phyloP scores from a whole-genome alignment of 805 yeast species.

The Saccharomycopsis sp. region DNA sequence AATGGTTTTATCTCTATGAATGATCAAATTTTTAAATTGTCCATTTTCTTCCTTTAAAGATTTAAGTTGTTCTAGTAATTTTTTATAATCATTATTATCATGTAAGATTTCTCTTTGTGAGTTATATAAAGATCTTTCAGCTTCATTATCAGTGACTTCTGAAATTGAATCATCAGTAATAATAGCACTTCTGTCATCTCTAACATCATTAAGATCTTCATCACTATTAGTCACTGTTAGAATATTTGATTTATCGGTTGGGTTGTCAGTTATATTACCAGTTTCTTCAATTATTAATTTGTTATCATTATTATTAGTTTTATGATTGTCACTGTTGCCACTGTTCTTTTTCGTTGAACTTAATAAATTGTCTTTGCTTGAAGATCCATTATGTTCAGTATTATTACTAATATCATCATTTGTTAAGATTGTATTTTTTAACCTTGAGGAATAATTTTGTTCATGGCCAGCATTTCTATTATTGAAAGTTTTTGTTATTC shows the following conservation, averaged over 20 bases:
- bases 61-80: background rate
- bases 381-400: too few species aligned
- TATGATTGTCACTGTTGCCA: too few species aligned
- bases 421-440: background rate
- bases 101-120: background rate
- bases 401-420: background rate
- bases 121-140: background rate
- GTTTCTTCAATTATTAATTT: background rate
- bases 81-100: background rate
- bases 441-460: background rate
- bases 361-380: too few species aligned
- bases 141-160: background rate
- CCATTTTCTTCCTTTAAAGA: background rate
- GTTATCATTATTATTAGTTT: background rate
- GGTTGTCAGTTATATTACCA: background rate
- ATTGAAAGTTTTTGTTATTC: background rate
- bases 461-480: background rate
- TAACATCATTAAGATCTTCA: background rate
- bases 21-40: too few species aligned
- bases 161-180: slow-evolving; percentile 1
- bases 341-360: too few species aligned
- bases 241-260: background rate
- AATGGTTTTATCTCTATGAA: background rate
- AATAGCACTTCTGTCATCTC: background rate
- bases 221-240: background rate